These are phyloP conservation scores for Aureobasidium mangrovei DNA, from an alignment of 2,329 filamentous ascomycete genomes.

Conservation along the genomic window DNA sequence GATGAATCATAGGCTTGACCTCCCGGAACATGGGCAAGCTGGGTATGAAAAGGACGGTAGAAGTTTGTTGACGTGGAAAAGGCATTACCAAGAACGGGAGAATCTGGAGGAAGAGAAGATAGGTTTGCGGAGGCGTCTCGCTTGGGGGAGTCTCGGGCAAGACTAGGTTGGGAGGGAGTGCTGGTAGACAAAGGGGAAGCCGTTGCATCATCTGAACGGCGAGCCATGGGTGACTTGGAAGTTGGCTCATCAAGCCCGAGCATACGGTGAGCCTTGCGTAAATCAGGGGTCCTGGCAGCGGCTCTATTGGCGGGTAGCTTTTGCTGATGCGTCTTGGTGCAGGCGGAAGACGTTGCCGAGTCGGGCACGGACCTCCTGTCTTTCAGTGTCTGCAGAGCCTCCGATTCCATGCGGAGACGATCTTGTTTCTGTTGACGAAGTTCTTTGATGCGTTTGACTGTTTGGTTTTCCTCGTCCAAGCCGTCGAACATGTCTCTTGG, in stretches of 20 bases:
- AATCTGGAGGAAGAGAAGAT: conserved; percentile 12
- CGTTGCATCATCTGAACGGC: not conserved
- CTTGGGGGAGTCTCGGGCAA: conserved; percentile 4
- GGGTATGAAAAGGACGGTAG: conserved; percentile 6
- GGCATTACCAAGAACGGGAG: conserved; percentile 9
- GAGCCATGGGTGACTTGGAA: conserved; percentile 12
- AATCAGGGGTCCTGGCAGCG: conserved; percentile 17
- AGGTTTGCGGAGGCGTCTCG: conserved; percentile 4
- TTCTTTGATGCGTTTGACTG: conserved; percentile 51
- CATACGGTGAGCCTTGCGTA: conserved; percentile 33
- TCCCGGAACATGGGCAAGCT: conserved; percentile 2
- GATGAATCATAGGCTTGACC: conserved; percentile 10
- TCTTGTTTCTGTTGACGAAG: conserved; percentile 49
- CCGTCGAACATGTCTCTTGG: conserved; percentile 20
- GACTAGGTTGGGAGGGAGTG: not conserved
- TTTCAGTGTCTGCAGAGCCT: conserved; percentile 6
- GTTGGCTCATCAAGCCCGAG: conserved; percentile 28
- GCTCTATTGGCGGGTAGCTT: conserved; percentile 12
- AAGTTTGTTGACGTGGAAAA: conserved; percentile 3
- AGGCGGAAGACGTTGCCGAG: not conserved
- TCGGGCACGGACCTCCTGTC: not conserved
- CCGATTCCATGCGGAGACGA: conserved; percentile 33
- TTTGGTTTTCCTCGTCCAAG: conserved; percentile 37
- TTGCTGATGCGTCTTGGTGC: not conserved
- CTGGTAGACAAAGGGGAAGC: conserved; percentile 4